Evolutionary conservation across 116 monocot species (phyloP), one percentile per base, ranked within the genome.

Genomic region (Iris pallida): DNA sequence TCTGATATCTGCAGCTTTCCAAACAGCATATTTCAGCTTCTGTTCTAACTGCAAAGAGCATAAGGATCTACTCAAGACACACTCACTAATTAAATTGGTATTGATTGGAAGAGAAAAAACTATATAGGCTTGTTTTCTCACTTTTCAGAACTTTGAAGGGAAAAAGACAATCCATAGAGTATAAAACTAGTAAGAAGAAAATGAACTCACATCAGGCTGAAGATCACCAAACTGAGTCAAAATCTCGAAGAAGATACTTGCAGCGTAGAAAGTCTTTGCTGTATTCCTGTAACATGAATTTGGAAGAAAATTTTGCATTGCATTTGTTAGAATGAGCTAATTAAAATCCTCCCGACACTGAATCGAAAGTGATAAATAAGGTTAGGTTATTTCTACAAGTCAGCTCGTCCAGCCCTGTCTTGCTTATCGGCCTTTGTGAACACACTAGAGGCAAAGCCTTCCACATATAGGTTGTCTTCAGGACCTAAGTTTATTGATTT

Each of bases 1-100:
- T 52, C 88, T 78, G 77, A 98, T 92, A 71, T 98, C 98, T 60
- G 98, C 98, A 67, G 93, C 98, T 79, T 98, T 98, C 98, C 98
- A 98, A 58, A 84, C 63, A 47, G 98, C 83, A 79, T 98, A 98
- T 68, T 98, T 98, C 59, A 90, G 83, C 71, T 98, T 98, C 75
- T 93, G 93, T 66, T 98, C 98, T 78, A 90, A 56, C 90, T 90
- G 81, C 42, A 55, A 70, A 55, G 45, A 7, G 43, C 48, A 64
- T 56, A 45, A 40, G 5, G 45, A 2, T 61, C 43, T n/a, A n/a
- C n/a, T n/a, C n/a, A n/a, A 44, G 14, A 44, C 6, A 14, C 43
- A n/a, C n/a, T n/a, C n/a, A n/a, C n/a, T n/a, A n/a, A n/a, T n/a
- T n/a, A n/a, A n/a, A n/a, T n/a, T n/a, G n/a, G n/a, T n/a, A n/a